These are phyloP conservation scores for Isoetes engelmannii DNA, from an alignment of 83 land plant genomes.

Conservation along the genomic window DNA sequence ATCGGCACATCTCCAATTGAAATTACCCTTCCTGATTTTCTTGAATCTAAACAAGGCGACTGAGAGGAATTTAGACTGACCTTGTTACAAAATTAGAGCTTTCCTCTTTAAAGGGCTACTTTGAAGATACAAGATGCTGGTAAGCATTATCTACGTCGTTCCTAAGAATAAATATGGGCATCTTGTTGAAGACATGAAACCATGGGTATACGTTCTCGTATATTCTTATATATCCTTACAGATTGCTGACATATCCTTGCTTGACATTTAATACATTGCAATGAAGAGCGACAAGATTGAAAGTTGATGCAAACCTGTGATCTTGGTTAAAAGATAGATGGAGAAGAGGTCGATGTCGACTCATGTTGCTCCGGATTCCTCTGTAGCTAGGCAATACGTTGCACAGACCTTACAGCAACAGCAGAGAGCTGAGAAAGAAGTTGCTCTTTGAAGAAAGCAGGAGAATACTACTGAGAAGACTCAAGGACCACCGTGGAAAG, in stretches of 20 bases:
- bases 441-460: conserved; percentile 53
- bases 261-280: neutral
- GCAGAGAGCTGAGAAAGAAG: conserved; percentile 53
- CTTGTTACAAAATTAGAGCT: no score
- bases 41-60: neutral
- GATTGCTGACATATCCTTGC: neutral
- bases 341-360: conserved; percentile 21
- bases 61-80: neutral
- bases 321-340: conserved; percentile 27
- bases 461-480: conserved; percentile 43
- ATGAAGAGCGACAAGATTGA: neutral
- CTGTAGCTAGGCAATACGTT: neutral
- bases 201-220: neutral
- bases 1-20: neutral
- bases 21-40: neutral
- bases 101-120: no score
- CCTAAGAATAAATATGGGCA: no score
- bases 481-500: conserved; percentile 51
- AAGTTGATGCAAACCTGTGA: conserved; percentile 15
- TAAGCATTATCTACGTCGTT: no score
- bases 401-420: conserved; percentile 55
- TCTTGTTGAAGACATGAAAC: neutral
- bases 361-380: conserved; percentile 1
- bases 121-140: no score
- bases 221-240: no score